Conservation (phyloP, 352 stramenopile species). For the Phytophthora quininea region DNA sequence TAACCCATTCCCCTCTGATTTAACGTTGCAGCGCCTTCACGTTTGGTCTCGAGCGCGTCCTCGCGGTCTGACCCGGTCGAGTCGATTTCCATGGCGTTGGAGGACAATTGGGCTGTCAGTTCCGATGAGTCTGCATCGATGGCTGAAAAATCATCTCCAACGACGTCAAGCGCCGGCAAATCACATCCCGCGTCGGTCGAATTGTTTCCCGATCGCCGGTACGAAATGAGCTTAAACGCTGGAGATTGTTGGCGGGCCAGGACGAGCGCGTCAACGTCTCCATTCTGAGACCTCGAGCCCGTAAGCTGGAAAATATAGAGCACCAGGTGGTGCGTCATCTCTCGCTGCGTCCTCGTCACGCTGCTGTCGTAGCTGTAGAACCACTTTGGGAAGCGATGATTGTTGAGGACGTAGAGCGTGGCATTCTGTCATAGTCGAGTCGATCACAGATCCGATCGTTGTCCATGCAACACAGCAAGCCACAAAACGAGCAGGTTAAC, state of each 20-base stretch:
- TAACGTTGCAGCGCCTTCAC: background rate
- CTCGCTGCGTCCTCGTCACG: conserved; percentile 46
- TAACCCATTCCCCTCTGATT: background rate
- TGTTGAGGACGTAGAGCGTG: conserved; percentile 52
- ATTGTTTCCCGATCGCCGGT: conserved; percentile 31
- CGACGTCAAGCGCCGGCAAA: conserved; percentile 10
- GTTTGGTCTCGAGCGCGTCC: background rate
- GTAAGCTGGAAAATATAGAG: conserved; percentile 49
- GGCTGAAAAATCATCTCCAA: background rate
- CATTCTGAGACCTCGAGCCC: conserved; percentile 1
- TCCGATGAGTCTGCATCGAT: background rate
- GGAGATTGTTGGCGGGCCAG: conserved; percentile 44
- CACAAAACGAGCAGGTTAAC: background rate
- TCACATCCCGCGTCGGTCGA: conserved; percentile 14
- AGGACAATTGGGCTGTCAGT: background rate
- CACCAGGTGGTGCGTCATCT: conserved; percentile 52
- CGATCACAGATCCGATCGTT: too few species aligned
- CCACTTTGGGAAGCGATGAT: conserved; percentile 58
- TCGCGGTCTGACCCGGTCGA: background rate
- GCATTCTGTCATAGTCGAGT: conserved; percentile 27
- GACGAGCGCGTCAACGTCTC: conserved; percentile 22
- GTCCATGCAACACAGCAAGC: background rate
- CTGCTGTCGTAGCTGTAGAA: conserved; percentile 61
- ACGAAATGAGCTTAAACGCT: conserved; percentile 41
- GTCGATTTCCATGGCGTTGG: background rate